phyloP scores from a whole-genome alignment of 345 rosid genomes.

The Populus davidiana region DNA sequence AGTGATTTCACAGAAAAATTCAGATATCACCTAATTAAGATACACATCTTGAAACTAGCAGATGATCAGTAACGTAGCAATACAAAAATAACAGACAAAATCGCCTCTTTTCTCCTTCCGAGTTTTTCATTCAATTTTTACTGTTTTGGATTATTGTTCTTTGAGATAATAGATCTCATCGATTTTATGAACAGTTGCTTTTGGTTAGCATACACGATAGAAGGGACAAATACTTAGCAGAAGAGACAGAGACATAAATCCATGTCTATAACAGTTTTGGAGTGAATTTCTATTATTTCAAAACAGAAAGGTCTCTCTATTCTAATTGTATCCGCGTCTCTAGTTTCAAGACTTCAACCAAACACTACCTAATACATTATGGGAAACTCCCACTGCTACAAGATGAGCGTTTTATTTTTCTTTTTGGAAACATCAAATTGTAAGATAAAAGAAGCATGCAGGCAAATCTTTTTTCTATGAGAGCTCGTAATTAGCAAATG shows the following conservation, averaged over 20 bases:
- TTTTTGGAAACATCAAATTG: background rate
- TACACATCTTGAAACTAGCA: background rate
- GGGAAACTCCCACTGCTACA: background rate
- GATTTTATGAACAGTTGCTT: background rate
- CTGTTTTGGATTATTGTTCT: background rate
- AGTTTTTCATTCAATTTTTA: background rate
- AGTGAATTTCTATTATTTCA: no score
- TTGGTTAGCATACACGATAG: no score
- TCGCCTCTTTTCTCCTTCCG: background rate
- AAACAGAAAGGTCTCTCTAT: no score
- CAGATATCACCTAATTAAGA: background rate
- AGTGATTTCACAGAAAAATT: background rate
- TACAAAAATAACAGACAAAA: background rate
- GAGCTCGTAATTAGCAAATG: background rate
- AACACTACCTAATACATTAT: background rate
- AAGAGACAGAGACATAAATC: no score
- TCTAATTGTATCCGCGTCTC: no score
- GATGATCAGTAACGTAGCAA: background rate
- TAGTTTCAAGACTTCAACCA: no score
- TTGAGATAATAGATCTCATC: background rate
- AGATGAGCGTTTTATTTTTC: background rate
- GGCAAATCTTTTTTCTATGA: background rate
- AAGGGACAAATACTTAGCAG: no score
- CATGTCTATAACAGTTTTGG: no score
- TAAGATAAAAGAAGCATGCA: background rate